A percentile compares a stretch with the other conserved stretches of the same genome.
Conservation (phyloP, 495 filamentous ascomycete species). For the Thozetella sp. region DNA sequence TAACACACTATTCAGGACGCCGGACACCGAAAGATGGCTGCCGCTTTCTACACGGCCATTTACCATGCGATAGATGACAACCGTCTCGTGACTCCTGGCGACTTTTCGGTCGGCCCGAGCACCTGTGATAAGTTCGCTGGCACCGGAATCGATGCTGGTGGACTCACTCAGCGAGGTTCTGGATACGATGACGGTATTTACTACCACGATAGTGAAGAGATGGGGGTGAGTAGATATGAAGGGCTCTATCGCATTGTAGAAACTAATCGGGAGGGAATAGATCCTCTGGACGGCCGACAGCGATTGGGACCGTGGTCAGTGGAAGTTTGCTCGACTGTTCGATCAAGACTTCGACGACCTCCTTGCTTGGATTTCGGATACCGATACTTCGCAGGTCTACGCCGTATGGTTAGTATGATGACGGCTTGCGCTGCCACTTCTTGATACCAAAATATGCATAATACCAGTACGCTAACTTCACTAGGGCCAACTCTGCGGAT, state of each 20-base stretch:
- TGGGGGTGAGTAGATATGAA: not conserved
- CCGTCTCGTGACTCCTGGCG: not conserved
- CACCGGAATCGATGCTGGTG: not conserved
- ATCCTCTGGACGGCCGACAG: not conserved
- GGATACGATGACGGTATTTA: not conserved
- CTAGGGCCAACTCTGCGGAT: conserved; percentile 3
- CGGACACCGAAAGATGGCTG: not conserved
- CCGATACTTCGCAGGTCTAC: not conserved
- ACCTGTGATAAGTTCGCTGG: not conserved
- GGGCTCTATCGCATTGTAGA: too few species aligned
- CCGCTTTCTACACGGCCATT: not conserved
- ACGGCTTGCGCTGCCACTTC: not conserved
- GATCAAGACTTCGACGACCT: conserved; percentile 17
- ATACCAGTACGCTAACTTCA: not conserved
- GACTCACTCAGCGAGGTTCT: not conserved
- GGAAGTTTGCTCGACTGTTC: conserved; percentile 16
- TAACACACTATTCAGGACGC: not conserved
- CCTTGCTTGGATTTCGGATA: conserved; percentile 7
- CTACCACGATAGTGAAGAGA: not conserved
- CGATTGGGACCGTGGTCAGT: conserved; percentile 20
- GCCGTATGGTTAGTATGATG: not conserved
- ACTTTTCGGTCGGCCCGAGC: not conserved
- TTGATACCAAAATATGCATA: not conserved
- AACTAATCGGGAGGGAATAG: not conserved
- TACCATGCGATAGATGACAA: not conserved